Evolutionary conservation across 768 basidiomycete species (phyloP), one percentile per base, ranked within the genome.

Genomic region (Harrya chromipes): DNA sequence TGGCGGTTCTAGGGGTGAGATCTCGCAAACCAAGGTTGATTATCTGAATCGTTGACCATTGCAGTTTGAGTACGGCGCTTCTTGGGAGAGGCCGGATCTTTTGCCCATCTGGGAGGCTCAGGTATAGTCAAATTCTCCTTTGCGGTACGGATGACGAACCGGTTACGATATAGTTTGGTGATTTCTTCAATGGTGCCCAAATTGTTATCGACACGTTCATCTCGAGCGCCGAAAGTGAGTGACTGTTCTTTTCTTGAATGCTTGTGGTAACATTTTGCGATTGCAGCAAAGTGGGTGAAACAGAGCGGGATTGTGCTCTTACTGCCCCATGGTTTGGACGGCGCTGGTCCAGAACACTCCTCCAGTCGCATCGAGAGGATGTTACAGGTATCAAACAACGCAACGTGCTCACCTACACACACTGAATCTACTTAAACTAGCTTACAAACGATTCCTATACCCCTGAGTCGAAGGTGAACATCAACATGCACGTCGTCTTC

Each of bases 91-190:
- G 20, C 93, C 92, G 0, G 78, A 82, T 54, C 65, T 94, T 19
- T 70, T 94, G 45, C 82, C 89, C 0, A 90, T 95, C 31, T 94
- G 93, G 92, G 93, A 97, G 65, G 91, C 91, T 1, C 93, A 94
- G 75, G 85, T 83, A 53, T 23, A 70, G 19, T 21, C 17, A 10
- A 20, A 1, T 17, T 33, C 21, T 47, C 34, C 16, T 10, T 44
- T 34, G n/a, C 20, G 36, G 19, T 36, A 16, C 17, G 36, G n/a
- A 26, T 23, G 19, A 34, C 17, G 29, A 47, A 53, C 31, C 3
- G 1, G 16, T 9, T 6, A 42, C 31, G 37, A 23, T 19, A 4
- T 55, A 87, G 82, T 94, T 94, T 56, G 92, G 92, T 19, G 93
- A 94, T 63, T 97, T 97, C 69, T 88, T 90, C 72, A 94, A 97